These are phyloP conservation scores for Russula virescens DNA, from an alignment of 768 basidiomycete species.

Conservation along the genomic window DNA sequence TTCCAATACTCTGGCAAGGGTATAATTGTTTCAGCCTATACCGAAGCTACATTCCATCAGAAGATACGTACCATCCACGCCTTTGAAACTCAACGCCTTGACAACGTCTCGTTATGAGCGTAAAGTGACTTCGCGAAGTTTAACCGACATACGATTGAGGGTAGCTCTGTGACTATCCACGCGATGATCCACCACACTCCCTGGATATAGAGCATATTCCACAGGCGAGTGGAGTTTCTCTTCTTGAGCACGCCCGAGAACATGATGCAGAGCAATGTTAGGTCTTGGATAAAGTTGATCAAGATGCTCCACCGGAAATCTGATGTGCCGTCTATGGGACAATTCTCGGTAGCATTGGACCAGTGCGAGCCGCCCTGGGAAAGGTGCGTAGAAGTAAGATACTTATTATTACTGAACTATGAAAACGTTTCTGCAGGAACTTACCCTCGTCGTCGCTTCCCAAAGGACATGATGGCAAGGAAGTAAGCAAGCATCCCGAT, in stretches of 20 bases:
- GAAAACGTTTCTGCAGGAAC: background rate
- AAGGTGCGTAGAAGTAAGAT: background rate
- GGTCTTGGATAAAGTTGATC: constrained; percentile 13
- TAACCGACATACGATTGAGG: constrained; percentile 4
- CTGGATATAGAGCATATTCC: constrained; percentile 15
- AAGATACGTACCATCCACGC: constrained; percentile 4
- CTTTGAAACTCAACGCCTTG: constrained; percentile 6
- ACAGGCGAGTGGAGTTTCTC: constrained; percentile 12
- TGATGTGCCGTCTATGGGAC: background rate
- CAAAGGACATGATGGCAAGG: background rate
- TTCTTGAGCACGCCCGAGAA: constrained; percentile 18
- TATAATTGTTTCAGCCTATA: background rate
- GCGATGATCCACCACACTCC: constrained; percentile 12
- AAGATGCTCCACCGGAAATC: constrained; percentile 13
- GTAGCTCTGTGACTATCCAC: constrained; percentile 7
- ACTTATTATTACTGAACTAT: background rate
- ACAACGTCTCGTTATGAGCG: background rate
- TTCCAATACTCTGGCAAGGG: constrained; percentile 10
- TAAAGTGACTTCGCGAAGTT: background rate
- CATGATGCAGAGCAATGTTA: constrained; percentile 17
- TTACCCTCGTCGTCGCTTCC: constrained; percentile 9
- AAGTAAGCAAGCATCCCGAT: background rate
- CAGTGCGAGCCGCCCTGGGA: background rate
- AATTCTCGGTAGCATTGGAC: background rate
- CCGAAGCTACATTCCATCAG: background rate